Base-by-base conservation (phyloP, 192 early-diverging fungal species). In the Obelidium mucronatum region DNA sequence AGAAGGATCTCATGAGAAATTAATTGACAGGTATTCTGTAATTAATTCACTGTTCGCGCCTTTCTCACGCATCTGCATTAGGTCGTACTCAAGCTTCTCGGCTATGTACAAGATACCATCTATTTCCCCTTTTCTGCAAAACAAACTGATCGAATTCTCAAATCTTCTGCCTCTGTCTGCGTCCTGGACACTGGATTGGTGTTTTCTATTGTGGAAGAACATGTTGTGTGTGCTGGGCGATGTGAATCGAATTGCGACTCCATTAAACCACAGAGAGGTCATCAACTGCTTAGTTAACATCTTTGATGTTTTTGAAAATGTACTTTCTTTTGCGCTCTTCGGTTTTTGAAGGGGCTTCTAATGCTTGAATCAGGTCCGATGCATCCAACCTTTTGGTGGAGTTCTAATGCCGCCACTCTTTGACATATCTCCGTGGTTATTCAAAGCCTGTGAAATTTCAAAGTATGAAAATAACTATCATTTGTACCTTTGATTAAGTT, bases 341-440 rank as follows among this genome's bases (percentile, higher is more conserved):
- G n/a, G n/a, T n/a, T n/a, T n/a, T n/a, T n/a, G n/a, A n/a, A n/a
- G n/a, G n/a, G n/a, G n/a, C n/a, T n/a, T n/a, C n/a, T n/a, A n/a
- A n/a, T n/a, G n/a, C n/a, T n/a, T n/a, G n/a, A n/a, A n/a, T 35
- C 62, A 90, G 83, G 82, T 90, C 13, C 86, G 90, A 11, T 53
- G 62, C 15, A 54, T 78, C 22, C 90, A 94, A 73, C 87, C 89
- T 2, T 94, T 82, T 63, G 80, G 81, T 11, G 73, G 82, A 33
- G 65, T 79, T n/a, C 34, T 79, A 22, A 88, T 90, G 63, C 94
- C 94, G 1, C 82, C 89, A 4, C 80, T 94, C 0, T 93, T 91
- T 54, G 92, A 95, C 48, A 89, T 94, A 75, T 79, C 90, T 5
- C 85, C 90, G 1, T 94, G 93, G 93, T 73, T 95, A 28, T 91